These are phyloP conservation scores for Arthrobotrys sinensis DNA, from an alignment of 2,329 filamentous ascomycete species.

Conservation along the genomic window DNA sequence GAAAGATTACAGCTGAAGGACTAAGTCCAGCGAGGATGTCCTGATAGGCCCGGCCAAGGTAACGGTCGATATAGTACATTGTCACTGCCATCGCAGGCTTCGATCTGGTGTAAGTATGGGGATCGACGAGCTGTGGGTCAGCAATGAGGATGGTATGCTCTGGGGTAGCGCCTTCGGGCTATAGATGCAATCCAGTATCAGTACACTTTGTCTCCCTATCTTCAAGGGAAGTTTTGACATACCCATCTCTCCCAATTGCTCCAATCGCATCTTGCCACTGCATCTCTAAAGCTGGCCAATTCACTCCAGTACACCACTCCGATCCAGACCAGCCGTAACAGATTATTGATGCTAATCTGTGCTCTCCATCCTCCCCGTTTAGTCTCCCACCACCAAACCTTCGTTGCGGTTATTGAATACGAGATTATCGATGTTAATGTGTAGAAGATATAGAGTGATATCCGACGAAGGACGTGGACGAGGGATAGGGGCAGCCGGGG, in stretches of 20 bases:
- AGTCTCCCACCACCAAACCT: conserved; percentile 53
- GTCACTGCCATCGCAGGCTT: conserved; percentile 76
- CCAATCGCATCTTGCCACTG: conserved; percentile 83
- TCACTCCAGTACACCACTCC: conserved; percentile 87
- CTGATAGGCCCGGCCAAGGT: conserved; percentile 86
- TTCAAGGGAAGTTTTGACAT: conserved; percentile 66
- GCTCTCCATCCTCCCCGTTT: conserved; percentile 41
- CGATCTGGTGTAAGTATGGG: conserved; percentile 92
- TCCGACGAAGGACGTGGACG: conserved; percentile 52
- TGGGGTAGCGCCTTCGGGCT: conserved; percentile 84
- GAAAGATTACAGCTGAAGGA: conserved; percentile 91
- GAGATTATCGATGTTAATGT: conserved; percentile 35
- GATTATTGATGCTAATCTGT: conserved; percentile 68
- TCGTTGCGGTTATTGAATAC: conserved; percentile 13
- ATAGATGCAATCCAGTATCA: conserved; percentile 57
- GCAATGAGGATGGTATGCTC: conserved; percentile 88
- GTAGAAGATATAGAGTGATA: conserved; percentile 53
- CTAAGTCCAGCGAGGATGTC: conserved; percentile 80
- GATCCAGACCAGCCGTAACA: conserved; percentile 81
- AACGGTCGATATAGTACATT: conserved; percentile 86
- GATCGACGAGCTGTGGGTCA: conserved; percentile 92
- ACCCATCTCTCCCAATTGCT: conserved; percentile 94
- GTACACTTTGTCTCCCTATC: conserved; percentile 40
- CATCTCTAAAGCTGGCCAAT: conserved; percentile 80
- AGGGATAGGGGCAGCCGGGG: conserved; percentile 43